A percentile compares a stretch with the other conserved stretches of the same genome.
These are phyloP conservation scores for Neocucurbitaria cava DNA, from an alignment of 2,329 filamentous ascomycete genomes.

Conservation along the genomic window DNA sequence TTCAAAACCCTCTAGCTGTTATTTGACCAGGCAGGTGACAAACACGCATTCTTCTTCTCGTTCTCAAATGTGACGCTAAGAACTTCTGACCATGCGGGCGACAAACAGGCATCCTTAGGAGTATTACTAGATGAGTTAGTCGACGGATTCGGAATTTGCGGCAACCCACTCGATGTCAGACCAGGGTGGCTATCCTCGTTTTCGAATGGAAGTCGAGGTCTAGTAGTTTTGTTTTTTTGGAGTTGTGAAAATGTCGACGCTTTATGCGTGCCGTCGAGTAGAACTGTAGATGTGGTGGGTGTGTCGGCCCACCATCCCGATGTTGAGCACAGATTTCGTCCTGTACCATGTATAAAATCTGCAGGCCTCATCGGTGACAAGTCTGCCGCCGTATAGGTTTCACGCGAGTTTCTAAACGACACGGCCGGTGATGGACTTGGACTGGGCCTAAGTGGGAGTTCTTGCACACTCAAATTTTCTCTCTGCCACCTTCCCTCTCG, in stretches of 20 bases:
- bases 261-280: slow-evolving; percentile 14
- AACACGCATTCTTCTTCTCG: slow-evolving; percentile 2
- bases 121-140: slow-evolving; percentile 4
- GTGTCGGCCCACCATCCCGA: slow-evolving; percentile 30
- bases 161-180: slow-evolving; percentile 21
- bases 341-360: slow-evolving; percentile 25
- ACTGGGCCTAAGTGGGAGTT: slow-evolving; percentile 2
- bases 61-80: slow-evolving; percentile 7
- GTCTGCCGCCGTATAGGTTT: slow-evolving; percentile 1
- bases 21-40: slow-evolving; percentile 10
- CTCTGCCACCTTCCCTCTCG: slow-evolving; percentile 10
- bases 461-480: slow-evolving; percentile 1
- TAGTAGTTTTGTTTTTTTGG: neutral
- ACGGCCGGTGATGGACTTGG: neutral
- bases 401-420: neutral
- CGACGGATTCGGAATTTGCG: slow-evolving; percentile 11
- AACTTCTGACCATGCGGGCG: neutral
- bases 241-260: slow-evolving; percentile 7
- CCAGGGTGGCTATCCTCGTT: slow-evolving; percentile 7
- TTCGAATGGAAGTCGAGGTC: neutral
- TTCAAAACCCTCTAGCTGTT: neutral
- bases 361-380: slow-evolving; percentile 3
- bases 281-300: neutral
- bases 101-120: slow-evolving; percentile 2
- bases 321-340: slow-evolving; percentile 29